Evolutionary conservation across 1,284 basidiomycete genomes (phyloP).

Genomic region (Lentinula novae-zelandiae): DNA sequence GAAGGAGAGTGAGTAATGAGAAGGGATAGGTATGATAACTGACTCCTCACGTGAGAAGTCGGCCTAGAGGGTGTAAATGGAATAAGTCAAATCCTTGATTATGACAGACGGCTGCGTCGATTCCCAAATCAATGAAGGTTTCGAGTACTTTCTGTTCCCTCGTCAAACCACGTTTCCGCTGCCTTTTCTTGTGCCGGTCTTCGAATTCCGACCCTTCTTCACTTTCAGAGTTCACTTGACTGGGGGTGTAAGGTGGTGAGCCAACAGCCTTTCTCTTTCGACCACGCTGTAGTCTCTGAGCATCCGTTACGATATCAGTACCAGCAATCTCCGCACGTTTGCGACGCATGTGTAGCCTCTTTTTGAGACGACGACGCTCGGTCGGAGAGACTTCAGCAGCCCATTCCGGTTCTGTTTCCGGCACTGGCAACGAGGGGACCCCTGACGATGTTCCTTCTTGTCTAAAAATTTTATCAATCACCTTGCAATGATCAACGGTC

Average conservation of each 20-base stretch:
- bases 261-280: conserved; percentile 28
- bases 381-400: conserved; percentile 39
- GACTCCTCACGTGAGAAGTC: conserved; percentile 29
- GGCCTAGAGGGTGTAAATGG: conserved; percentile 37
- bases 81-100: conserved; percentile 46
- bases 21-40: not conserved
- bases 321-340: conserved; percentile 54
- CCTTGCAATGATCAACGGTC: conserved; percentile 33
- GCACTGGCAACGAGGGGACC: not conserved
- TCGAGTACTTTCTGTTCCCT: conserved; percentile 31
- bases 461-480: conserved; percentile 33
- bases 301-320: conserved; percentile 25
- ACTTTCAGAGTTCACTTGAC: conserved; percentile 19
- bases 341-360: conserved; percentile 69
- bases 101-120: conserved; percentile 40
- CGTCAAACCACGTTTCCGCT: conserved; percentile 10
- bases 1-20: no score
- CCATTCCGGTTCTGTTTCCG: conserved; percentile 10
- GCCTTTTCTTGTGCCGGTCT: conserved; percentile 11
- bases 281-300: conserved; percentile 42
- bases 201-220: conserved; percentile 22
- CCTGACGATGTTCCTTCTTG: conserved; percentile 6
- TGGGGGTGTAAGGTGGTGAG: not conserved
- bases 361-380: conserved; percentile 52
- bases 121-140: conserved; percentile 35